Conservation (phyloP, 768 basidiomycete species). For the Leucocoprinus birnbaumii region DNA sequence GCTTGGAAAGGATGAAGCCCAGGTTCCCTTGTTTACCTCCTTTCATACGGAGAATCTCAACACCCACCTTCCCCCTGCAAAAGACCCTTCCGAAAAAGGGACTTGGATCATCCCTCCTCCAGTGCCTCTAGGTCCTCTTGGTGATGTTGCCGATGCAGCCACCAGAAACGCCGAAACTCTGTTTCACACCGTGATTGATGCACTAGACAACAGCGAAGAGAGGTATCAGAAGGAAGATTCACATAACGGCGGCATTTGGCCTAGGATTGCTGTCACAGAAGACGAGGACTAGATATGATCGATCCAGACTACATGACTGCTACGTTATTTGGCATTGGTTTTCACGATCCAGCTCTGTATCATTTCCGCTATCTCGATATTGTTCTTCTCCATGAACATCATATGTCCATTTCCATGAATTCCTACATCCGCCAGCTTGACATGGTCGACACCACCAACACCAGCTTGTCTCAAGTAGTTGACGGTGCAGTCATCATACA, state of each 20-base stretch:
- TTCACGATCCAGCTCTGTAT: conserved; percentile 34
- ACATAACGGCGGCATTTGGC: conserved; percentile 6
- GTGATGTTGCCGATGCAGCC: conserved; percentile 53
- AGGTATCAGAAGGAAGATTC: not conserved
- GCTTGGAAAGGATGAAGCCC: conserved; percentile 22
- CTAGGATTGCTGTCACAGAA: not conserved
- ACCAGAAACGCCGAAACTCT: conserved; percentile 49
- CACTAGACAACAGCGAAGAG: not conserved
- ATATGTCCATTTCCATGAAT: conserved; percentile 54
- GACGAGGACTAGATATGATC: conserved; percentile 3
- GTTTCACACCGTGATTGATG: conserved; percentile 13
- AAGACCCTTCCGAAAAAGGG: not conserved
- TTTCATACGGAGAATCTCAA: conserved; percentile 51
- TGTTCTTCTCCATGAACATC: conserved; percentile 56
- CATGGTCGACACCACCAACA: conserved; percentile 35
- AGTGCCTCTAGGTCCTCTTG: conserved; percentile 23
- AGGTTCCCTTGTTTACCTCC: conserved; percentile 45
- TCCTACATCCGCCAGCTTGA: conserved; percentile 37
- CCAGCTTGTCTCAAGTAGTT: conserved; percentile 42
- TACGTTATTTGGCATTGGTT: not conserved
- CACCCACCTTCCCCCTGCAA: not conserved
- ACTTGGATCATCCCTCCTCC: conserved; percentile 7
- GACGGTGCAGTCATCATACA: conserved; percentile 45
- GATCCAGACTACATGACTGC: not conserved
- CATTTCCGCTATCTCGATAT: conserved; percentile 34